phyloP scores from a whole-genome alignment of 257 asterid species.

The Parsonsia alboflavescens region DNA sequence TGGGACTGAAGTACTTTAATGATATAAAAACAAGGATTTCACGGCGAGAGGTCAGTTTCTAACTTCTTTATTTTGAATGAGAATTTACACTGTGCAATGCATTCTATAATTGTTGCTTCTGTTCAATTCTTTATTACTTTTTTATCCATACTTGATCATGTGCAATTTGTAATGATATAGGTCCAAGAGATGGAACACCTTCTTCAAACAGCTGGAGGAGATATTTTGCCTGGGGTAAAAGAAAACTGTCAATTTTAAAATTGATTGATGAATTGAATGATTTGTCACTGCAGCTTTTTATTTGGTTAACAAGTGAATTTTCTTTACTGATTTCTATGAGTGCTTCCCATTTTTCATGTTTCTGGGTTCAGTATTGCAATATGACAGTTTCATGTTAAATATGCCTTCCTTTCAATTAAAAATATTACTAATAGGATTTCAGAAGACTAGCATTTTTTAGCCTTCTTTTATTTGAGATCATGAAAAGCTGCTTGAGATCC shows the following conservation, averaged over 20 bases:
- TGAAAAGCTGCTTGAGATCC: neutral
- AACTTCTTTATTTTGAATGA: slow-evolving; percentile 3
- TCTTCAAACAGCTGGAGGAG: slow-evolving; percentile 67
- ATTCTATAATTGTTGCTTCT: neutral
- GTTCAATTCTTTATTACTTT: neutral
- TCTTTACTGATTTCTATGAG: neutral
- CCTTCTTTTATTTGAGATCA: neutral
- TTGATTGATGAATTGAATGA: slow-evolving; percentile 5
- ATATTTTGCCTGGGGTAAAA: slow-evolving; percentile 79
- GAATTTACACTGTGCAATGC: neutral
- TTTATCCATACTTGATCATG: neutral
- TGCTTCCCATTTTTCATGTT: neutral
- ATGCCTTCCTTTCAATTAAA: neutral
- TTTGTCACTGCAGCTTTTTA: neutral
- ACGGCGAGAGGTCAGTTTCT: slow-evolving; percentile 64
- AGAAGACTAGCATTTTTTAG: neutral
- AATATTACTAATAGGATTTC: neutral
- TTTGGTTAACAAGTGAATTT: neutral
- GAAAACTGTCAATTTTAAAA: slow-evolving; percentile 16
- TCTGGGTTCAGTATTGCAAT: neutral
- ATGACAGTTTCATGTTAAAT: neutral
- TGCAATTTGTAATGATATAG: slow-evolving; percentile 31
- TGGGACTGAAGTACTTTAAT: slow-evolving; percentile 77
- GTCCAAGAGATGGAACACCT: slow-evolving; percentile 81
- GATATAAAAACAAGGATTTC: slow-evolving; percentile 87